Evolutionary conservation across 768 basidiomycete species (phyloP).

Genomic region (Lactarius tabidus): DNA sequence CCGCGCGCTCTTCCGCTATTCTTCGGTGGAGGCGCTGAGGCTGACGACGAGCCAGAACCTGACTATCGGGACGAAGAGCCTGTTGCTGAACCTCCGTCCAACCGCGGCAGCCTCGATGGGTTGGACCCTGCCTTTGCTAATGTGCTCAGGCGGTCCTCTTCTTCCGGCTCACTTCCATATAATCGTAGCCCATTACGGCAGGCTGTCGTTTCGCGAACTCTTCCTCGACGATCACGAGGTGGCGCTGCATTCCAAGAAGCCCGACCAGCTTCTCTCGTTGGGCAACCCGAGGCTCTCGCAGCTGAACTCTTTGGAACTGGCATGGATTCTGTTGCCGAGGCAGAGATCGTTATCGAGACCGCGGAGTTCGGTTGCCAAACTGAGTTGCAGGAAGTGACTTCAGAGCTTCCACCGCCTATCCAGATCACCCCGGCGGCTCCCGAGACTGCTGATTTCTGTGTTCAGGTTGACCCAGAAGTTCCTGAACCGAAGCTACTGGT

Average conservation of each 20-base stretch:
- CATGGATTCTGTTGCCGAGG: slow-evolving; percentile 42
- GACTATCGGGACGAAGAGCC: slow-evolving; percentile 34
- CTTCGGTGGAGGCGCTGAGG: slow-evolving; percentile 28
- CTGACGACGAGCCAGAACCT: slow-evolving; percentile 29
- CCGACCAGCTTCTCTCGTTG: slow-evolving; percentile 66
- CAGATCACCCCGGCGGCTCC: slow-evolving; percentile 30
- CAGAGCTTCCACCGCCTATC: slow-evolving; percentile 28
- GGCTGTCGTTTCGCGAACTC: slow-evolving; percentile 47
- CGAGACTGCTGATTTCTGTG: slow-evolving; percentile 32
- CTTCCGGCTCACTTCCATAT: slow-evolving; percentile 40
- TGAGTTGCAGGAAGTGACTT: slow-evolving; percentile 41
- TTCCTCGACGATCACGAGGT: slow-evolving; percentile 54
- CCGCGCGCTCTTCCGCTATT: slow-evolving; percentile 15
- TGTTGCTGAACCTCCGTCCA: slow-evolving; percentile 44
- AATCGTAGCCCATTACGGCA: slow-evolving; percentile 59
- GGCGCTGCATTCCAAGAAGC: slow-evolving; percentile 68
- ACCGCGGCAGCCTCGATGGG: slow-evolving; percentile 72
- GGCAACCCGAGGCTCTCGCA: slow-evolving; percentile 67
- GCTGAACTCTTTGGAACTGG: slow-evolving; percentile 54
- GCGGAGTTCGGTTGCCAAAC: slow-evolving; percentile 67
- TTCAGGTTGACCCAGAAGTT: slow-evolving; percentile 33
- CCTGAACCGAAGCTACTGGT: slow-evolving; percentile 14
- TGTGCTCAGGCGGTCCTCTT: slow-evolving; percentile 56
- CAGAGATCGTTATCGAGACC: slow-evolving; percentile 39
- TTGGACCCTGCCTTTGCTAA: slow-evolving; percentile 88